phyloP scores from a whole-genome alignment of 768 basidiomycete species.

The Lactifluus hygrophoroides region DNA sequence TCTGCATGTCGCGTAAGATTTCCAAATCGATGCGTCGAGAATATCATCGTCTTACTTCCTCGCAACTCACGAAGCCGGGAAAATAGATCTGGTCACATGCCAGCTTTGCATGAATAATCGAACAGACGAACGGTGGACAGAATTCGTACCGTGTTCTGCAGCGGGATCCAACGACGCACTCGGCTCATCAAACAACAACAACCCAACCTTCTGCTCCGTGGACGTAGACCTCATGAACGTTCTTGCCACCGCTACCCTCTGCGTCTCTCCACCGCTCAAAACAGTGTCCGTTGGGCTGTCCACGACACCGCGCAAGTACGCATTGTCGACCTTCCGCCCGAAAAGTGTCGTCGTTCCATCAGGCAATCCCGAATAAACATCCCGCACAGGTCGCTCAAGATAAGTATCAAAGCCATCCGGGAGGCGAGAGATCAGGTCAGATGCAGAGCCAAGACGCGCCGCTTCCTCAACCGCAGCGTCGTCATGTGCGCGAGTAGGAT shows the following conservation, averaged over 20 bases:
- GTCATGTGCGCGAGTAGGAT: conserved; percentile 45
- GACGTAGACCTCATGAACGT: conserved; percentile 60
- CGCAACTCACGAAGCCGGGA: conserved; percentile 56
- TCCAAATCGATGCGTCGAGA: conserved; percentile 66
- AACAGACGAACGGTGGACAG: neutral
- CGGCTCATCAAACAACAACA: conserved; percentile 67
- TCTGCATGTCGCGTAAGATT: conserved; percentile 55
- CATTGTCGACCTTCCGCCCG: conserved; percentile 40
- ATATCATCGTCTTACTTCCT: conserved; percentile 76
- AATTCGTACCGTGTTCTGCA: conserved; percentile 37
- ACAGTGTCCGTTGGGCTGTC: neutral
- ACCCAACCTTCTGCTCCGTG: conserved; percentile 39
- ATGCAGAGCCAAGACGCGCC: conserved; percentile 62
- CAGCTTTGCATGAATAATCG: conserved; percentile 13
- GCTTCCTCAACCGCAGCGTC: conserved; percentile 53
- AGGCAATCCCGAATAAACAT: conserved; percentile 58
- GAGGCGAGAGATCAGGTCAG: conserved; percentile 52
- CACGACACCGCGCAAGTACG: neutral
- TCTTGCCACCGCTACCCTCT: conserved; percentile 63
- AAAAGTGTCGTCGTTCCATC: conserved; percentile 59
- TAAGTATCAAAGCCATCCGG: conserved; percentile 65
- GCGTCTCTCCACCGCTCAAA: conserved; percentile 69
- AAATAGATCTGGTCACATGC: conserved; percentile 47
- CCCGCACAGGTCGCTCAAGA: conserved; percentile 57
- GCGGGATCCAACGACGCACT: conserved; percentile 66